A percentile compares a stretch with the other conserved stretches of the same genome.
phyloP scores from a whole-genome alignment of 495 filamentous ascomycete species.

The Usnea hakonensis region DNA sequence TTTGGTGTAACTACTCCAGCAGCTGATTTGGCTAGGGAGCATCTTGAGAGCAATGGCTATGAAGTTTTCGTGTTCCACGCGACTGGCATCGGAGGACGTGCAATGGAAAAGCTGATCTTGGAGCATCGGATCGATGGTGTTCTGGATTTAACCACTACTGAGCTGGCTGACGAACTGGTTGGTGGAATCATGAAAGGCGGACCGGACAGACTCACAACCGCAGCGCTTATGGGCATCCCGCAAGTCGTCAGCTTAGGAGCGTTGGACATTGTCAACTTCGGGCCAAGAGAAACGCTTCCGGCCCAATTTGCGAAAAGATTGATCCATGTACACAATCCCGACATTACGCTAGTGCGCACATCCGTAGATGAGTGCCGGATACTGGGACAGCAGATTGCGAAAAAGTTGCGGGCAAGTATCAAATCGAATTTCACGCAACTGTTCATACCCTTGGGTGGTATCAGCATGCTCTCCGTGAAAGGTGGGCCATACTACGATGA shows the following conservation, averaged over 20 bases:
- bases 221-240: background rate
- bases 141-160: conserved; percentile 56
- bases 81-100: conserved; percentile 56
- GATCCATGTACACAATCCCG: background rate
- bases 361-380: background rate
- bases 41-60: conserved; percentile 29
- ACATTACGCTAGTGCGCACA: background rate
- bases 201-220: background rate
- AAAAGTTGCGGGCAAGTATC: background rate
- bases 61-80: conserved; percentile 64
- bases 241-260: background rate
- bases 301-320: background rate
- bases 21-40: background rate
- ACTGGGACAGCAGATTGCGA: background rate
- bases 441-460: background rate
- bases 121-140: conserved; percentile 52
- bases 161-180: background rate
- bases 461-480: background rate
- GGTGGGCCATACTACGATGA: background rate
- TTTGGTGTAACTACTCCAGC: background rate
- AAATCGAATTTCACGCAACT: background rate
- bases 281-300: background rate
- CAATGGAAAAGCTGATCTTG: conserved; percentile 55
- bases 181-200: background rate
- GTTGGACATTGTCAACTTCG: background rate